Percentiles rank a stretch among this genome's conserved stretches.
Conservation (phyloP, 768 basidiomycete species). For the Boletus rufocinnamomeus region DNA sequence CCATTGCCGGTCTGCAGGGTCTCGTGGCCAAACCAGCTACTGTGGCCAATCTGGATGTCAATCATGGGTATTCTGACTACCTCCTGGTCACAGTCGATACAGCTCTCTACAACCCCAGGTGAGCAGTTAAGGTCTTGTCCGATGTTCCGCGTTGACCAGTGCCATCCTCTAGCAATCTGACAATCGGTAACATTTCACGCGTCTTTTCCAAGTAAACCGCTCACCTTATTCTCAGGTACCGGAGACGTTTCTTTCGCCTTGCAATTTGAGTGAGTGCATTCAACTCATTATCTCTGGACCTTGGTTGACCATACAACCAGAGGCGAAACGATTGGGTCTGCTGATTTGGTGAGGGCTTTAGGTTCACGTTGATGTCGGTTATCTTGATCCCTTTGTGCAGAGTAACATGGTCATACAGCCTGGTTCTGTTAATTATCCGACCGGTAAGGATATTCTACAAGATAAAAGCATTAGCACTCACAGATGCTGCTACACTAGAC, state of each 20-base stretch:
- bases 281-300: background rate
- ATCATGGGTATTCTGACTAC: constrained; percentile 63
- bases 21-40: constrained; percentile 57
- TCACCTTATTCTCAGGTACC: constrained; percentile 51
- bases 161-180: constrained; percentile 34
- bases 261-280: constrained; percentile 50
- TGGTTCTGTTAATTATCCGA: constrained; percentile 56
- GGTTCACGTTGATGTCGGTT: background rate
- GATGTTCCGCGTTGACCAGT: constrained; percentile 4
- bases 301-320: constrained; percentile 31
- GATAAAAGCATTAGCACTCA: constrained; percentile 1
- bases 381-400: constrained; percentile 32
- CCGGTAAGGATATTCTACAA: constrained; percentile 37
- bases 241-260: constrained; percentile 66
- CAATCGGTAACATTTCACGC: constrained; percentile 31
- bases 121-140: constrained; percentile 7
- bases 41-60: constrained; percentile 62
- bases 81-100: constrained; percentile 68
- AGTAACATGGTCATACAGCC: constrained; percentile 58
- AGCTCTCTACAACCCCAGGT: constrained; percentile 68
- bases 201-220: constrained; percentile 15
- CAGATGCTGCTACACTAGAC: constrained; percentile 34
- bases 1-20: constrained; percentile 65
- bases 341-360: constrained; percentile 48
- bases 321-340: constrained; percentile 56